Evolutionary conservation across 768 basidiomycete species (phyloP), one percentile per base, ranked within the genome.

Genomic region (Agaricus blazei): DNA sequence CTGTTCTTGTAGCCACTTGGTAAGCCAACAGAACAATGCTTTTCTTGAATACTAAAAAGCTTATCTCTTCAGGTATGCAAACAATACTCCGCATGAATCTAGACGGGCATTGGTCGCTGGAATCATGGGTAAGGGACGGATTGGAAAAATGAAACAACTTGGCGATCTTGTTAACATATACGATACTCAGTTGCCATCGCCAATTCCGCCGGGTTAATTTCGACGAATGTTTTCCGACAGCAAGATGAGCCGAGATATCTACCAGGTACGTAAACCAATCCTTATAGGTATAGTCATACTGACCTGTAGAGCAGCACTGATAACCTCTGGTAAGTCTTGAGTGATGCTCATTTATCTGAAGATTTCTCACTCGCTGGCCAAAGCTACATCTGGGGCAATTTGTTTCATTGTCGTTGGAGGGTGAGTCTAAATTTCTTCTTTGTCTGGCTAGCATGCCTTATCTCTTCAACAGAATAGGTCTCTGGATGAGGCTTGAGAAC

Each of bases 401-500:
- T 78, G 78, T 45, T 64, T 79, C 44, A 41, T 79, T 15, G 63
- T 77, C 1, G 75, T 77, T 6, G 69, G 73, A 31, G 56, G 63
- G 69, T 75, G 61, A 58, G 68, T 60, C 27, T 28, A 12, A 19
- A 31, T 36, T 31, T 23, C n/a, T 28, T 43, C 5, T 45, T 4
- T 24, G n/a, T 34, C 41, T 23, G 48, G 15, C 28, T 31, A 45
- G 45, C 52, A 55, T 57, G 48, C 60, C 19, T 36, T 42, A 26
- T 9, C 3, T 24, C 8, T 58, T 46, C 36, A 51, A 52, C 72
- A 74, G 34, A 68, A 70, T 48, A 78, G 80, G 7, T 31, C 63
- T 70, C 27, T 82, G 75, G 63, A 82, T 82, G 79, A 69, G 77
- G 44, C 58, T 65, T 24, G 79, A 81, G 47, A 82, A 80, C 58